Evolutionary conservation across 495 filamentous ascomycete genomes (phyloP), one percentile per base, ranked within the genome.

Genomic region (Hypoxylon intermedium): DNA sequence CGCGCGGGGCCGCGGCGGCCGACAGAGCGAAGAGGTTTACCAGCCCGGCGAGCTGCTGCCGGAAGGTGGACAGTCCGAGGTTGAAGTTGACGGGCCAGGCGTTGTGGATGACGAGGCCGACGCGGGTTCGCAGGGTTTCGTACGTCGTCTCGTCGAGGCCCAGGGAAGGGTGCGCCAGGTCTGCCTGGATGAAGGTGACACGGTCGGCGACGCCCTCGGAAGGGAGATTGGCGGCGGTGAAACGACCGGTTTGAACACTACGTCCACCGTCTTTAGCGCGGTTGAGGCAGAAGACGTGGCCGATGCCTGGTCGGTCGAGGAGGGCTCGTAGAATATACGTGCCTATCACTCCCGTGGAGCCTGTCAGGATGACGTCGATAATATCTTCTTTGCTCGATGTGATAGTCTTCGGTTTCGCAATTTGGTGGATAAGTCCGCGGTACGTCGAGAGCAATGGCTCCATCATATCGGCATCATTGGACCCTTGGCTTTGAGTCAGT

Each of bases 31-130:
- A 15, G 12, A 37, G 34, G 34, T 37, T 69, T 11, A 72, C 62
- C 2, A 81, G 63, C 4, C 79, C 77, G 2, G 38, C 42, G 9
- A 84, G 67, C 40, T 81, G 74, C 6, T 77, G 75, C 21, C 79
- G 72, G 45, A 86, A 87, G 1, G 79, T 77, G 11, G 71, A 63
- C 30, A 86, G 66, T 0, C 76, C 60, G 16, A 76, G 71, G 56
- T 86, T 84, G 74, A 87, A 87, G 67, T 87, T 77, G 23, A 87
- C 83, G 0, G 76, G 76, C 85, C 85, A 88, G 42, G 82, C 81
- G 62, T 82, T 83, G 75, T 87, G 80, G 45, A 82, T 74, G 2
- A 84, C 72, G 20, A 72, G 65, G 15, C 48, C 74, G 37, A 24
- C 71, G 0, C 53, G 55, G 0, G 30, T 2, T 3, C 64, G 34